phyloP scores from a whole-genome alignment of 225 moss, liverwort and hornwort genomes.

The Ulota crispa region DNA sequence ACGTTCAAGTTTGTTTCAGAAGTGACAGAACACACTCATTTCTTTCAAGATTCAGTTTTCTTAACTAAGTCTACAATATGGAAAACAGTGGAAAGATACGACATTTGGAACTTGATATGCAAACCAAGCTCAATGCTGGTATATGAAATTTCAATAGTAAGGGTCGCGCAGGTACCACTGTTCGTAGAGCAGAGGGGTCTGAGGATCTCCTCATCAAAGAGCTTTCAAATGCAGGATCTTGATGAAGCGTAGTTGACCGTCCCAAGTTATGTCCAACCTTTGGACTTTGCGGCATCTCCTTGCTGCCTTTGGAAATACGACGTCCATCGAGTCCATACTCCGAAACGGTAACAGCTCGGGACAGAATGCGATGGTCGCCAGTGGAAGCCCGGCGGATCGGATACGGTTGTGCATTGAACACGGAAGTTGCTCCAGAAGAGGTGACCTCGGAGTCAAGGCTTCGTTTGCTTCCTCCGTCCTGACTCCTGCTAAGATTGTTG shows the following conservation, averaged over 20 bases:
- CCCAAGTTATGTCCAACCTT: slow-evolving; percentile 32
- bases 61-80: not conserved
- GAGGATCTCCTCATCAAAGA: slow-evolving; percentile 37
- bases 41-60: not conserved
- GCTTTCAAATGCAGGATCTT: slow-evolving; percentile 41
- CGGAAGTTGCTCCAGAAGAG: not conserved
- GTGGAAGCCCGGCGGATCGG: slow-evolving; percentile 34
- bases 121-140: not conserved
- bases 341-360: slow-evolving; percentile 32
- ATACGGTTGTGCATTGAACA: slow-evolving; percentile 19
- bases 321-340: slow-evolving; percentile 57
- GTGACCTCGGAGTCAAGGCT: slow-evolving; percentile 8
- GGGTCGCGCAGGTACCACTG: slow-evolving; percentile 21
- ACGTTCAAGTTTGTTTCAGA: not conserved
- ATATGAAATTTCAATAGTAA: not conserved
- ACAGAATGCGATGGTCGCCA: slow-evolving; percentile 26
- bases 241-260: slow-evolving; percentile 45
- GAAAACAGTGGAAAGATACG: not conserved
- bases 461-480: slow-evolving; percentile 24
- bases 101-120: not conserved
- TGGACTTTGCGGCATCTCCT: slow-evolving; percentile 32
- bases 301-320: slow-evolving; percentile 39
- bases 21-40: not conserved
- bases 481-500: slow-evolving; percentile 23
- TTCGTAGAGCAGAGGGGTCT: no score